phyloP scores from a whole-genome alignment of 108 stramenopile species.

The Nannochloropsis oceanica region DNA sequence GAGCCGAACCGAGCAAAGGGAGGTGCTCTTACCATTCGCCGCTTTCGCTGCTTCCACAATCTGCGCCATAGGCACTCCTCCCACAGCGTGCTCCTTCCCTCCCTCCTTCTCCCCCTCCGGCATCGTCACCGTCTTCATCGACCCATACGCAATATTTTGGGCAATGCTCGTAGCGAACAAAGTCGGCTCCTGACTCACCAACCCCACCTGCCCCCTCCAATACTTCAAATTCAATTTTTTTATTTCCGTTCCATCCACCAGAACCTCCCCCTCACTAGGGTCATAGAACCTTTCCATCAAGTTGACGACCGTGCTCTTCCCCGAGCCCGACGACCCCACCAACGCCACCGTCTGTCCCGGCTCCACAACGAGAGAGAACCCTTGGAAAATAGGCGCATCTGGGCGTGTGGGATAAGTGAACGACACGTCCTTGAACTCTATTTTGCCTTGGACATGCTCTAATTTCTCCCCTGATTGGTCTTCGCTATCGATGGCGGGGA shows the following conservation, averaged over 20 bases:
- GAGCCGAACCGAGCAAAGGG: background rate
- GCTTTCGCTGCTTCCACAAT: background rate
- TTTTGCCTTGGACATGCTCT: constrained; percentile 7
- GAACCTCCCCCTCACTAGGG: constrained; percentile 56
- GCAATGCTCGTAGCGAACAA: constrained; percentile 64
- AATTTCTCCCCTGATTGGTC: background rate
- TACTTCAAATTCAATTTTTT: constrained; percentile 49
- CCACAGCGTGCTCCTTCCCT: background rate
- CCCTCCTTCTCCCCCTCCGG: background rate
- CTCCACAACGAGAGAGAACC: constrained; percentile 53
- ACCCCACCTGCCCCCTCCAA: constrained; percentile 61
- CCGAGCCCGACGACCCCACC: constrained; percentile 42
- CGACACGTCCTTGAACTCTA: constrained; percentile 32
- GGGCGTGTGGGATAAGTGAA: constrained; percentile 46
- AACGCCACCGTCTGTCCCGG: constrained; percentile 76
- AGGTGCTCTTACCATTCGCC: background rate
- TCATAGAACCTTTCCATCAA: constrained; percentile 83
- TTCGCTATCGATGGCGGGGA: constrained; percentile 5
- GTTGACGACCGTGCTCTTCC: constrained; percentile 72
- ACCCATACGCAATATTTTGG: constrained; percentile 66
- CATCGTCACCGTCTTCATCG: background rate
- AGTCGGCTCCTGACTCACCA: constrained; percentile 77
- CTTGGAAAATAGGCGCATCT: constrained; percentile 28
- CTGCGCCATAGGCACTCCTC: background rate
- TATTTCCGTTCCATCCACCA: constrained; percentile 59